These are phyloP conservation scores for Chaetomium sp. DNA, from an alignment of 2,329 filamentous ascomycete species.

Conservation along the genomic window DNA sequence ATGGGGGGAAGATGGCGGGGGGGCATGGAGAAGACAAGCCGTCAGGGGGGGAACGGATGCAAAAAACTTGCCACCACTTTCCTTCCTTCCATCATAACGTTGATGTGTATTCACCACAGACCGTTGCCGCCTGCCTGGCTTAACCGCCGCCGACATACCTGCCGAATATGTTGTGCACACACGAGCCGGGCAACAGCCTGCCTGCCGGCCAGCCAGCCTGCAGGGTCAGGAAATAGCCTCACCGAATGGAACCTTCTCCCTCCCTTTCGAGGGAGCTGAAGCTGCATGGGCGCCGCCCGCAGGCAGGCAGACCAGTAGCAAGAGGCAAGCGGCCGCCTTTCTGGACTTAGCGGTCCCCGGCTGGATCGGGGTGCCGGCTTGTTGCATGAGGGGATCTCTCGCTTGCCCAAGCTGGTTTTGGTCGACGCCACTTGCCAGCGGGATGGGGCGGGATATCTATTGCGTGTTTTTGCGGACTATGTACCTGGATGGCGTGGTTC, in stretches of 20 bases:
- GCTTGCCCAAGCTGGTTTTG: neutral
- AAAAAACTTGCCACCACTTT: no score
- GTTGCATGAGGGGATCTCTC: neutral
- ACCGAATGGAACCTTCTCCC: neutral
- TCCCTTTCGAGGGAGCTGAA: neutral
- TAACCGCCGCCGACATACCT: no score
- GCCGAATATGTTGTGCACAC: neutral
- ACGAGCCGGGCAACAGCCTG: neutral
- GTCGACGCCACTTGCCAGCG: neutral
- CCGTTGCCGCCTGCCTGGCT: no score
- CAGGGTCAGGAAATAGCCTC: neutral
- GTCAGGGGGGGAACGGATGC: no score
- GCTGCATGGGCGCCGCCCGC: neutral
- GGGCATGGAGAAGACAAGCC: neutral
- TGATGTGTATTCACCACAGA: no score
- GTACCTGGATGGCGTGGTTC: neutral
- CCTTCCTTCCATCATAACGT: no score
- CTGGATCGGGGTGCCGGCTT: constrained; percentile 1
- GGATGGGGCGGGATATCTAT: neutral
- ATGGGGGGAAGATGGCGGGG: neutral
- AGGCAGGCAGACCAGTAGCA: neutral
- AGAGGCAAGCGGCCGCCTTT: neutral
- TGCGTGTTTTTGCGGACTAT: no score
- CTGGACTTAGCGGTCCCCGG: neutral
- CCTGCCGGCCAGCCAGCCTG: neutral